Evolutionary conservation across 75 land plant species (phyloP).

Genomic region (Pinus albicaulis): DNA sequence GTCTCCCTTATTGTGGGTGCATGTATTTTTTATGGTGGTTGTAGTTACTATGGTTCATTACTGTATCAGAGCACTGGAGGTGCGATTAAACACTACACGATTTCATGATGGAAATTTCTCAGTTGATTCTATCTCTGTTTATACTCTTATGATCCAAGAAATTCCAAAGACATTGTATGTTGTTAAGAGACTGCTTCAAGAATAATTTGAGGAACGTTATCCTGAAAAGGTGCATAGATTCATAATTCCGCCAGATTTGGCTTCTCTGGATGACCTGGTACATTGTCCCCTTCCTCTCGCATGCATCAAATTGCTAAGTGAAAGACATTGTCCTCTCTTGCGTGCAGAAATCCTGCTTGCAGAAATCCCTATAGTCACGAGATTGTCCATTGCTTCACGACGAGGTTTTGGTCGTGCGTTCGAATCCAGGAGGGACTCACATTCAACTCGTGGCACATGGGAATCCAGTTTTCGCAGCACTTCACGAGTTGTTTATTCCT

Average conservation of each 20-base stretch:
- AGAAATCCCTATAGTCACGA: too few species aligned
- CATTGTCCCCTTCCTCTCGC: too few species aligned
- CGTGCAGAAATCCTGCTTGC: too few species aligned
- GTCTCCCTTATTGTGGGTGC: conserved; percentile 61
- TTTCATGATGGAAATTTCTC: conserved; percentile 58
- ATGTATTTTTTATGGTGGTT: conserved; percentile 47
- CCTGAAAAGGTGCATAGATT: conserved; percentile 75
- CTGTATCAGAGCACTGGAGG: conserved; percentile 48
- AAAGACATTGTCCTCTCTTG: too few species aligned
- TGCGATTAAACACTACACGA: conserved; percentile 42
- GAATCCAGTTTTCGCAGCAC: too few species aligned
- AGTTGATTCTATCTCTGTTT: conserved; percentile 50
- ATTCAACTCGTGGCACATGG: background rate
- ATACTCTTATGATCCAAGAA: conserved; percentile 79
- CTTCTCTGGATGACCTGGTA: conserved; percentile 48
- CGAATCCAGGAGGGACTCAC: background rate
- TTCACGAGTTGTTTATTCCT: too few species aligned
- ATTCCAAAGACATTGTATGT: conserved; percentile 21
- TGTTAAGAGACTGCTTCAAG: conserved; percentile 51
- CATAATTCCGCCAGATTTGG: conserved; percentile 65
- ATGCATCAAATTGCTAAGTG: too few species aligned
- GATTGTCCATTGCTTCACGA: background rate
- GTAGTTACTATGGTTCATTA: conserved; percentile 55
- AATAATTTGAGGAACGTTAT: conserved; percentile 71
- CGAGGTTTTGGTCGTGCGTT: conserved; percentile 4